Conservation (phyloP, 2,329 filamentous ascomycete species). For the Plectosphaerella plurivora region DNA sequence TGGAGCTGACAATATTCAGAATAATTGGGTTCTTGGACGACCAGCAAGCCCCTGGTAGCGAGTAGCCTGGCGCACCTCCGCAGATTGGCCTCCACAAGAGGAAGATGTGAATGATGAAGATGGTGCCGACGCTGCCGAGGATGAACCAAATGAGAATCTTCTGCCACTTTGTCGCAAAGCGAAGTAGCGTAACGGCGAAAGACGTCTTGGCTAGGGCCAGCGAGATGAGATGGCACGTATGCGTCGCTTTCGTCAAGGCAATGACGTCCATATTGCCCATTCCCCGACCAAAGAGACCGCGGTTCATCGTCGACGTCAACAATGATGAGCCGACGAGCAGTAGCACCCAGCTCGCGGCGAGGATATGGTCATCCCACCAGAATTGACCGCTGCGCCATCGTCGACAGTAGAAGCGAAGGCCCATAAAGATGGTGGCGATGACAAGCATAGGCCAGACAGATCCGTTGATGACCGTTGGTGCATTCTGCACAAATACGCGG, state of each 20-base stretch:
- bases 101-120: slow-evolving; percentile 14
- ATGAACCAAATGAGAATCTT: slow-evolving; percentile 19
- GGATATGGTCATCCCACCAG: slow-evolving; percentile 26
- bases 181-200: slow-evolving; percentile 29
- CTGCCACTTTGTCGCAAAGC: slow-evolving; percentile 19
- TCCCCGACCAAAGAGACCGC: slow-evolving; percentile 8
- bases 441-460: slow-evolving; percentile 5
- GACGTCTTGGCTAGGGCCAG: slow-evolving; percentile 31
- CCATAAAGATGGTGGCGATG: slow-evolving; percentile 7
- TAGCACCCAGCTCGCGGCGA: slow-evolving; percentile 20
- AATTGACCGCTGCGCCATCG: slow-evolving; percentile 15
- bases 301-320: slow-evolving; percentile 4
- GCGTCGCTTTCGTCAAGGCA: slow-evolving; percentile 10
- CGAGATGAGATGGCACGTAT: slow-evolving; percentile 21
- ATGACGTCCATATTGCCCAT: slow-evolving; percentile 10
- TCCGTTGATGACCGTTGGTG: not conserved
- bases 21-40: slow-evolving; percentile 5
- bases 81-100: slow-evolving; percentile 17
- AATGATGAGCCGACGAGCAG: slow-evolving; percentile 13
- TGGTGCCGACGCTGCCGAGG: slow-evolving; percentile 15
- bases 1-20: slow-evolving; percentile 11
- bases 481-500: not conserved
- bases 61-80: slow-evolving; percentile 16
- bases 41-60: slow-evolving; percentile 15
- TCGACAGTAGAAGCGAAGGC: slow-evolving; percentile 19